Evolutionary conservation across 2,329 filamentous ascomycete genomes (phyloP).

Genomic region (Cadophora gregata): DNA sequence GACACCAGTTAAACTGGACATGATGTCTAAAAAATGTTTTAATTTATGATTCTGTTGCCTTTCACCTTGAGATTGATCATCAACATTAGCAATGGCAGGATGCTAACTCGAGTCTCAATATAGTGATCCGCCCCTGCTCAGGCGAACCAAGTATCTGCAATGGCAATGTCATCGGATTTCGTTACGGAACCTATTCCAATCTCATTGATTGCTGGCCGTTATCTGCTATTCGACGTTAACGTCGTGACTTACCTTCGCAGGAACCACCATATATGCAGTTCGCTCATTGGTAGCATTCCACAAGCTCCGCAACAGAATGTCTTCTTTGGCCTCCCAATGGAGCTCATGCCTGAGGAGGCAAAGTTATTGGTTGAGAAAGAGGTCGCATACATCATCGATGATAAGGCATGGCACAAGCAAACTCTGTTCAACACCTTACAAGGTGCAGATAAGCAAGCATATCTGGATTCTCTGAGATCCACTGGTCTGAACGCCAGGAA

Average conservation of each 20-base stretch:
- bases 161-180: constrained; percentile 30
- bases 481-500: constrained; percentile 54
- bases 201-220: constrained; percentile 78
- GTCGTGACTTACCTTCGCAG: constrained; percentile 79
- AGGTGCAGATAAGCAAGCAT: constrained; percentile 63
- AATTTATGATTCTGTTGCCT: constrained; percentile 48
- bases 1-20: constrained; percentile 55
- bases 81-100: constrained; percentile 9
- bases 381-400: constrained; percentile 81
- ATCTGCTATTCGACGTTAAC: constrained; percentile 88
- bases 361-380: constrained; percentile 78
- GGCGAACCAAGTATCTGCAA: constrained; percentile 17
- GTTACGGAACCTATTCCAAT: constrained; percentile 71
- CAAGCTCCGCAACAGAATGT: constrained; percentile 95
- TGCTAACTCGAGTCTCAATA: constrained; percentile 24
- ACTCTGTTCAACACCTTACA: constrained; percentile 62
- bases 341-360: constrained; percentile 91
- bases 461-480: constrained; percentile 60
- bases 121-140: constrained; percentile 5
- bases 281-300: constrained; percentile 85
- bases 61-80: constrained; percentile 19
- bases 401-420: constrained; percentile 71
- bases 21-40: constrained; percentile 59
- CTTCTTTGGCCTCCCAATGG: constrained; percentile 85
- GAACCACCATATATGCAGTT: constrained; percentile 82